Evolutionary conservation across 1,284 basidiomycete genomes (phyloP), one percentile per base, ranked within the genome.

Genomic region (Sanghuangporus baumii): DNA sequence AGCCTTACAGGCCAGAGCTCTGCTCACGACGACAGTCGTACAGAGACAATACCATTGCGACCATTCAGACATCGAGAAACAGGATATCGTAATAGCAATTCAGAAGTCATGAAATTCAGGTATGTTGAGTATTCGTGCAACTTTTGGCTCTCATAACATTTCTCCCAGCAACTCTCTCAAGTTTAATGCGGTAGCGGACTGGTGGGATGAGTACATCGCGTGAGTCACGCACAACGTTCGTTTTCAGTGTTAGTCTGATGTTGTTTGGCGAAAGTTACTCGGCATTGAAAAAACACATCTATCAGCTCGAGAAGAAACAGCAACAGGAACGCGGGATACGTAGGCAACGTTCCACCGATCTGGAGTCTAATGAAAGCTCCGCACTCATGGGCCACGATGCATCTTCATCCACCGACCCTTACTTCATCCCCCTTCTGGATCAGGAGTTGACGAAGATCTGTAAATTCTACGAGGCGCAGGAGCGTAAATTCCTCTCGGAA

Each of bases 151-250:
- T n/a, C 20, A 18, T 59, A n/a, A 38, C 31, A 40, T 6, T 7
- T 37, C 4, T 47, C 11, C 20, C 23, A 84, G 82, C 57, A 83
- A 84, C 54, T 89, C 93, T 14, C 82, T 97, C 66, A 93, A 96
- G 73, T 95, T 96, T 76, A 97, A 98, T 71, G 90, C 93, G 23
- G 92, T 96, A 47, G 83, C 94, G 1, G 95, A 98, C 66, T 98
- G 96, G 95, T 91, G 90, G 84, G 91, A 94, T 69, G 87, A 95
- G 67, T 98, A 98, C 72, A 89, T 98, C 65, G 84, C 87, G 85
- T 93, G 70, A 67, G 88, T 80, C 41, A 26, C 16, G 57, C 64
- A 23, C 50, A n/a, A 34, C 12, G 16, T 7, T 8, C 16, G 37
- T 0, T 31, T 16, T 14, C 34, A 18, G 16, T 37, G 36, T 3